These are phyloP conservation scores for Senna tora DNA, from an alignment of 306 rosid genomes.

Conservation along the genomic window DNA sequence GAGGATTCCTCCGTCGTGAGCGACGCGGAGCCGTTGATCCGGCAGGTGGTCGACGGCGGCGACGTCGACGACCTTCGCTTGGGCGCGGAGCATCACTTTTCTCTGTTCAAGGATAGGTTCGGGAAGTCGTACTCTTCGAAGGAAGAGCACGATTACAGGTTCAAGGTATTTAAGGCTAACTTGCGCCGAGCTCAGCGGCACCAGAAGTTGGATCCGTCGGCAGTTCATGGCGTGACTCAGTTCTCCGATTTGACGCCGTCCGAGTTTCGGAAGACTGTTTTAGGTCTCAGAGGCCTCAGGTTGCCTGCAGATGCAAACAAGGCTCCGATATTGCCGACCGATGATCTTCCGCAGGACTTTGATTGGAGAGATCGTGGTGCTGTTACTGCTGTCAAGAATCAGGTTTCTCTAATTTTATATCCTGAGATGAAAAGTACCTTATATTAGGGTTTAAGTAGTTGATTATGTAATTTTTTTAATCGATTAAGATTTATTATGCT, in stretches of 20 bases:
- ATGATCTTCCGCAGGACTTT: slow-evolving; percentile 75
- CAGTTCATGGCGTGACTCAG: slow-evolving; percentile 79
- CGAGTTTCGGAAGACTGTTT: slow-evolving; percentile 59
- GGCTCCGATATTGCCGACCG: slow-evolving; percentile 84
- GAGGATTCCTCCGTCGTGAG: neutral
- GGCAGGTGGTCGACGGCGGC: slow-evolving; percentile 68
- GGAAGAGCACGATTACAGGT: slow-evolving; percentile 77
- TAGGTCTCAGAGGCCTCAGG: slow-evolving; percentile 68
- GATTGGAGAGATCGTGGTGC: slow-evolving; percentile 97
- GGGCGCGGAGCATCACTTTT: slow-evolving; percentile 79
- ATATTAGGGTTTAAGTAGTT: neutral
- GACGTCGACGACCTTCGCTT: slow-evolving; percentile 39
- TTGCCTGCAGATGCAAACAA: slow-evolving; percentile 64
- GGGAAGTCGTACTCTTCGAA: slow-evolving; percentile 59
- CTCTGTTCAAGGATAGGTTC: slow-evolving; percentile 61
- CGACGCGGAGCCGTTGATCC: slow-evolving; percentile 48
- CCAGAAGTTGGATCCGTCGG: slow-evolving; percentile 80
- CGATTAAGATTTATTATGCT: neutral
- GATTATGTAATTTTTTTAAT: neutral
- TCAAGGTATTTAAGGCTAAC: slow-evolving; percentile 67
- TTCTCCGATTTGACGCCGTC: slow-evolving; percentile 78
- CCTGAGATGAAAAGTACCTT: neutral
- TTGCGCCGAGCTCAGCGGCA: slow-evolving; percentile 70
- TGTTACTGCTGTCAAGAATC: slow-evolving; percentile 77
- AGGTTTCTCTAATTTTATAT: slow-evolving; percentile 44